Percentiles rank a stretch among this genome's conserved stretches.
Evolutionary conservation across 176 grass and related monocot genomes (phyloP).

Genomic region (Thalia dealbata): DNA sequence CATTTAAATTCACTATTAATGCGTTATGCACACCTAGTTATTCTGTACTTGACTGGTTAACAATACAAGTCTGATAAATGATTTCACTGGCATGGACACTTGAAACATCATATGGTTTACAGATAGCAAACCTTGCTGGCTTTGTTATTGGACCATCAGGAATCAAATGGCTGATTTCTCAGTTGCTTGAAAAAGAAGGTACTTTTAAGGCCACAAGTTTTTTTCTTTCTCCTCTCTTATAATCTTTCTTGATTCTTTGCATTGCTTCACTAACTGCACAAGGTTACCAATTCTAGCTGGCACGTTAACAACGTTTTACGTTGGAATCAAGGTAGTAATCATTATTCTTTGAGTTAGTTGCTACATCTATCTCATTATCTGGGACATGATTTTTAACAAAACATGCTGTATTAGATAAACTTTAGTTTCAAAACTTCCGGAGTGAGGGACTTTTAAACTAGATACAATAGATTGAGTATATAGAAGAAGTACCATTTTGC

Average conservation of each 20-base stretch:
- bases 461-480: too few species aligned
- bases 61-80: not conserved
- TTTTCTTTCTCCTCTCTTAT: not conserved
- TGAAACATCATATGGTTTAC: too few species aligned
- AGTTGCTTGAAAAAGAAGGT: constrained; percentile 60
- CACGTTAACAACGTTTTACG: constrained; percentile 75
- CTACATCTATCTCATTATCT: constrained; percentile 6
- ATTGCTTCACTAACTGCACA: constrained; percentile 27
- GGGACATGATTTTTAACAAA: not conserved
- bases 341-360: not conserved
- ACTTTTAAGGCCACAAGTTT: not conserved
- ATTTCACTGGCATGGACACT: not conserved
- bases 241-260: constrained; percentile 9
- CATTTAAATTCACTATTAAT: too few species aligned
- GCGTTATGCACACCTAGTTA: too few species aligned
- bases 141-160: constrained; percentile 74
- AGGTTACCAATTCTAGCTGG: constrained; percentile 36
- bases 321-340: constrained; percentile 60
- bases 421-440: too few species aligned
- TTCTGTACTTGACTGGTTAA: too few species aligned
- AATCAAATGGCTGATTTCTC: constrained; percentile 51
- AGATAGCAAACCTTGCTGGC: constrained; percentile 88
- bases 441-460: too few species aligned
- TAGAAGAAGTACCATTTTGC: too few species aligned
- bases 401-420: too few species aligned